A percentile compares a stretch with the other conserved stretches of the same genome.
Conservation (phyloP, 108 stramenopile genomes). For the Discostella stelligeroides region DNA sequence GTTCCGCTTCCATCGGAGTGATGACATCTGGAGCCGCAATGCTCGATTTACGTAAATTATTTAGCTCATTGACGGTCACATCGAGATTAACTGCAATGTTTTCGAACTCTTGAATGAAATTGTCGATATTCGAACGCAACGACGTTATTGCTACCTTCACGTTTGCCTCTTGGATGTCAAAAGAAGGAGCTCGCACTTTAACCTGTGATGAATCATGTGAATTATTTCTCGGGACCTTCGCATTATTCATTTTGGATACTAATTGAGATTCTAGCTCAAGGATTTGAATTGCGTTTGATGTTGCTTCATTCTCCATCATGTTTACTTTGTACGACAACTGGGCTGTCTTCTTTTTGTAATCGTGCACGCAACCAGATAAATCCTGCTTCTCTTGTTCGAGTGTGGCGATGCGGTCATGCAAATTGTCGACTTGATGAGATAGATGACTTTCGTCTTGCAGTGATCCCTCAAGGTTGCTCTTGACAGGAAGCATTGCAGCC, state of each 20-base stretch:
- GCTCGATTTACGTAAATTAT: background rate
- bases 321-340: constrained; percentile 14
- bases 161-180: constrained; percentile 6
- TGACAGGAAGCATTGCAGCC: background rate
- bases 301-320: constrained; percentile 9
- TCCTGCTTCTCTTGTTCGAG: constrained; percentile 28
- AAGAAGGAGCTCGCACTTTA: constrained; percentile 13
- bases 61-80: constrained; percentile 8
- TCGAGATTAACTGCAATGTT: constrained; percentile 19
- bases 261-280: constrained; percentile 22
- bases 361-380: constrained; percentile 9
- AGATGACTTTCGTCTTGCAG: constrained; percentile 27
- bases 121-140: constrained; percentile 16
- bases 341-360: constrained; percentile 17
- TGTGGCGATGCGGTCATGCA: constrained; percentile 13
- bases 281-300: constrained; percentile 17
- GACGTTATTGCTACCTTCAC: constrained; percentile 20
- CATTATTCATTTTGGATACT: constrained; percentile 20
- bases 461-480: constrained; percentile 17
- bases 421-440: constrained; percentile 8
- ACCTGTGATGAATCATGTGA: constrained; percentile 16
- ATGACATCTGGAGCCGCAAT: background rate
- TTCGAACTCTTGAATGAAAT: constrained; percentile 19
- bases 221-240: constrained; percentile 7
- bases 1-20: background rate